Base-by-base conservation (phyloP, 179 eudicot species). In the Beta macrorhiza region DNA sequence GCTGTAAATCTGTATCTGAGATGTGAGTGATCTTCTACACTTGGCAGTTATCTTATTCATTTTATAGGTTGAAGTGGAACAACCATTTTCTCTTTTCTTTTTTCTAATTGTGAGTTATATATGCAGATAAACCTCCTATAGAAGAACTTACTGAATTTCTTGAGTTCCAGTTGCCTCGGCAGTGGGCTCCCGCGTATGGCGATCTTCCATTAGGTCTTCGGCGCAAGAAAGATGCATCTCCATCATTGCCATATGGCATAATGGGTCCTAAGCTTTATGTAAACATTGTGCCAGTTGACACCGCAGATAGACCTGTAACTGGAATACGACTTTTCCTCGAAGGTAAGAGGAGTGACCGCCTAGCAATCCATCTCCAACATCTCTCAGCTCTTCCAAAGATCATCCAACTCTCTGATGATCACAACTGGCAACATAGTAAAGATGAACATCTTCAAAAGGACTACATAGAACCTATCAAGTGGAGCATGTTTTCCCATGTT, bases 221-320 rank as follows among this genome's bases (percentile, higher is more conserved):
- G 20, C 91, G 90, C 84, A 92, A 81, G 89, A 94, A 88, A 85
- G 89, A 88, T 78, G 83, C 87, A 6, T 91, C 92, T 55, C 98
- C 97, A 1, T 86, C 98, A n/a, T 94, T 96, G 59, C 91, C 92
- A 78, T 96, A 90, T 89, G 84, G 92, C 49, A 81, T 96, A 57
- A 83, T 91, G 92, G 99, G 99, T 58, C 98, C 99, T 17, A 94
- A 87, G 84, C 98, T 96, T 58, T 92, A 87, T 79, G 94, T 96
- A 56, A 94, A 94, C 70, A 87, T 93, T 69, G 84, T 82, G 16
- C 90, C 90, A 90, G 99, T 96, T 47, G 93, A 91, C 78, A 87
- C 95, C 5, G 94, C 87, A 65, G 84, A 89, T 79, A 89, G 90
- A 73, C 97, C 99, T 0, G 98, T 96, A 20, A 94, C 98, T 1